phyloP scores from a whole-genome alignment of 2,329 filamentous ascomycete species.

The Madurella mycetomatis region DNA sequence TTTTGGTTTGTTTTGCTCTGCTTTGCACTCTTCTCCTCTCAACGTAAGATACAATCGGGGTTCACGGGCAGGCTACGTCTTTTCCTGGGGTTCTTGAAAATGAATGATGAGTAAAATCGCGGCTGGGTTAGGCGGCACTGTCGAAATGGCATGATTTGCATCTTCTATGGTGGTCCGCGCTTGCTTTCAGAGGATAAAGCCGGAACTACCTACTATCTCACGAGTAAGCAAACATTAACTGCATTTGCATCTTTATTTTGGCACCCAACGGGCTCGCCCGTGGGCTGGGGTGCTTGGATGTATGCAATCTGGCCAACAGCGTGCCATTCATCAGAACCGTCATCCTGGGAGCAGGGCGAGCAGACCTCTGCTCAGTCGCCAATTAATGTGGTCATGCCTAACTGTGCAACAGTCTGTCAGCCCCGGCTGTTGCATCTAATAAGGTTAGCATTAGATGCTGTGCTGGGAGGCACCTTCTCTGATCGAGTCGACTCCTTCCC shows the following conservation, averaged over 20 bases:
- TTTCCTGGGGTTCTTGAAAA: conserved; percentile 2
- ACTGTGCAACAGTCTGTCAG: background rate
- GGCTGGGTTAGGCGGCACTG: conserved; percentile 1
- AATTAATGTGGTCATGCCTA: background rate
- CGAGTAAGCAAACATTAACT: conserved; percentile 7
- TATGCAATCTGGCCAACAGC: background rate
- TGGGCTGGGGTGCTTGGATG: background rate
- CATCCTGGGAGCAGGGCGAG: background rate
- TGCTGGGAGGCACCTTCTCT: background rate
- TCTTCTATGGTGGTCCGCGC: conserved; percentile 1
- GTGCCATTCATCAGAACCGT: background rate
- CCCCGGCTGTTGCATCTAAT: background rate
- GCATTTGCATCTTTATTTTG: background rate
- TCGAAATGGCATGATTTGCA: conserved; percentile 1
- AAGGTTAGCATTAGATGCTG: background rate
- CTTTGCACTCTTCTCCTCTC: background rate
- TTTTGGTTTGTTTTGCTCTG: background rate
- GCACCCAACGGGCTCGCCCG: too few species aligned
- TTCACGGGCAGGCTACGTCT: conserved; percentile 10
- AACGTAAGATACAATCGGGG: conserved; percentile 3
- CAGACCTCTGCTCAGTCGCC: background rate
- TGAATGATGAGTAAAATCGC: background rate
- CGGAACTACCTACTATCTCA: background rate
- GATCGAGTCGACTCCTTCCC: background rate
- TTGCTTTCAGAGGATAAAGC: background rate